phyloP scores from a whole-genome alignment of 75 land plant species.

The Cupressus sempervirens region DNA sequence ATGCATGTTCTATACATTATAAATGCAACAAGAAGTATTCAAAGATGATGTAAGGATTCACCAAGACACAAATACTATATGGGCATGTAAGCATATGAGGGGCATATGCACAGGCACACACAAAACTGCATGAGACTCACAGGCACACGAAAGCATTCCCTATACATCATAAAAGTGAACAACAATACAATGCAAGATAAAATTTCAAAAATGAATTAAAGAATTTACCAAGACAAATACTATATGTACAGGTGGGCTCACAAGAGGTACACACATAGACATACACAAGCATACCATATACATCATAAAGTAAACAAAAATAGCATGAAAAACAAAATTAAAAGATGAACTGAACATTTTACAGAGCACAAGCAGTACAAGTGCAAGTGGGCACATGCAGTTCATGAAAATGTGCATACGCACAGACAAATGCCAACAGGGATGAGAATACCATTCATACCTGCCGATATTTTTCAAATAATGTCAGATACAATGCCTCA shows the following conservation, averaged over 20 bases:
- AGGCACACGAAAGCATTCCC: too few species aligned
- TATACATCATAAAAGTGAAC: too few species aligned
- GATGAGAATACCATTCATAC: constrained; percentile 26
- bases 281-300: too few species aligned
- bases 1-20: too few species aligned
- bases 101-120: too few species aligned
- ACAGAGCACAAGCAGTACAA: not conserved
- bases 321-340: not conserved
- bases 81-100: too few species aligned
- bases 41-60: too few species aligned
- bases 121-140: too few species aligned
- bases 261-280: not conserved
- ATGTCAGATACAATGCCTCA: constrained; percentile 87
- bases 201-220: not conserved
- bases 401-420: not conserved
- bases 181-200: not conserved
- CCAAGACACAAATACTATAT: too few species aligned
- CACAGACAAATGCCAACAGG: not conserved
- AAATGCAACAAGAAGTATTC: too few species aligned
- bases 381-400: not conserved
- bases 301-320: too few species aligned
- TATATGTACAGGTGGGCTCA: not conserved
- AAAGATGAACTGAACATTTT: not conserved
- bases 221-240: not conserved
- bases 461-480: constrained; percentile 89